Evolutionary conservation across 352 stramenopile genomes (phyloP), one percentile per base, ranked within the genome.

Genomic region (Globisporangium recalcitrans): DNA sequence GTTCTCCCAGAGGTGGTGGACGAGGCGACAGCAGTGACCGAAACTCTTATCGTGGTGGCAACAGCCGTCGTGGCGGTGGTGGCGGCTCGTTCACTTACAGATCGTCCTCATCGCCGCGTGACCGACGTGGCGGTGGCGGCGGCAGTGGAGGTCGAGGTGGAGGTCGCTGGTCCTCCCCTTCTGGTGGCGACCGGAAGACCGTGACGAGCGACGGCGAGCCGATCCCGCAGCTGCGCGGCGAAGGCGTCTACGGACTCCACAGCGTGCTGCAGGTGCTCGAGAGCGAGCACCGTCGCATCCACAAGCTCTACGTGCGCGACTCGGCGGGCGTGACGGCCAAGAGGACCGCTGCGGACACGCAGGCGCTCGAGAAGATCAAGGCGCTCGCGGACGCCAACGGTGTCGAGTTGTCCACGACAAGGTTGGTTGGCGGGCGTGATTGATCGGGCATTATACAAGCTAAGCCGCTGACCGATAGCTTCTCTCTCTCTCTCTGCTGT

Each of bases 181-280:
- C 40, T 4, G 5, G 56, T 27, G 21, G 48, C 22, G 26, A 57
- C 19, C 24, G 10, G 24, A 67, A 63, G n/a, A 58, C 47, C 6
- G 51, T 59, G 54, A 75, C 71, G 32, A 68, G 65, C 46, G 71
- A 75, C 54, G 71, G 71, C 42, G 63, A 74, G 53, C 29, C 60
- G 29, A 72, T 87, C n/a, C 80, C 80, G n/a, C 71, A 87, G 48
- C 51, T 83, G 16, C 48, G 49, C 8, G 82, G 82, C 19, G 82
- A 91, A 53, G 70, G 77, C 2, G 71, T 91, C 16, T 90, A 88
- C 60, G 82, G 82, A 4, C 72, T 91, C 36, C 82, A 91, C 68
- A 88, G 78, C 49, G 80, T 90, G 13, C 62, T 85, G 16, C 80
- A 90, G 63, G 80, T 75, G 44, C 75, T 91, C 46, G 74, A 74